These are phyloP conservation scores for Grosmannia clavigera DNA, from an alignment of 2,329 filamentous ascomycete genomes.

Conservation along the genomic window DNA sequence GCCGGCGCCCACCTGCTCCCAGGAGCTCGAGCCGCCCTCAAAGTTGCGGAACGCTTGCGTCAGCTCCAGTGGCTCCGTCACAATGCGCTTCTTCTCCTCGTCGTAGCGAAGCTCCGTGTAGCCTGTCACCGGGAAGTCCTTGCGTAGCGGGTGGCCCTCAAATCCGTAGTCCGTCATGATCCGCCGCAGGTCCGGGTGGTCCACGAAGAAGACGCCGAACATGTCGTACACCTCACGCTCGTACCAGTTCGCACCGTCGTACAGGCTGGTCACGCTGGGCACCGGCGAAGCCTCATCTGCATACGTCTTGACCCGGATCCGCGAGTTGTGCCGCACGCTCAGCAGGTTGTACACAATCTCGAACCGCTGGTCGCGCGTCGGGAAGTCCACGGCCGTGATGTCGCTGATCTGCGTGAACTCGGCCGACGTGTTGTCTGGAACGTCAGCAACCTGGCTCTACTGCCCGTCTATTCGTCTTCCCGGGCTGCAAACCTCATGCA, in stretches of 20 bases:
- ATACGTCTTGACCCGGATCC: constrained; percentile 97
- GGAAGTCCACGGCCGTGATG: constrained; percentile 92
- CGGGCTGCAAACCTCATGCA: no score
- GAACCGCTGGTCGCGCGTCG: constrained; percentile 88
- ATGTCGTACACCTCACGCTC: constrained; percentile 96
- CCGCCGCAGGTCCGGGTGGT: constrained; percentile 86
- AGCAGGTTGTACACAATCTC: constrained; percentile 97
- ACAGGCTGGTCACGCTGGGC: constrained; percentile 74
- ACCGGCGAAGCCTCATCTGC: constrained; percentile 92
- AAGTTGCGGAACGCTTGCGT: constrained; percentile 99
- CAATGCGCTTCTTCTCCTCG: constrained; percentile 97
- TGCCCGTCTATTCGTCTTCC: background rate
- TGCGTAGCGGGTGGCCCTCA: constrained; percentile 90
- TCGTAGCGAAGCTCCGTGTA: constrained; percentile 98
- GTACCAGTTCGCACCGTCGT: constrained; percentile 96
- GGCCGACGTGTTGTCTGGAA: constrained; percentile 77
- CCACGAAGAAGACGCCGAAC: constrained; percentile 93
- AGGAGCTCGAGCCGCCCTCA: constrained; percentile 67
- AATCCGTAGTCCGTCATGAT: constrained; percentile 99
- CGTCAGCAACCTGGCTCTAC: background rate
- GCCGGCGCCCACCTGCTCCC: constrained; percentile 57
- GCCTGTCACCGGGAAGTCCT: constrained; percentile 95
- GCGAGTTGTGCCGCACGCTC: constrained; percentile 88
- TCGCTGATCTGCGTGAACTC: constrained; percentile 91
- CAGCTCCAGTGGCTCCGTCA: constrained; percentile 92